phyloP scores from a whole-genome alignment of 2,329 filamentous ascomycete species.

The Sclerotinia glacialis region DNA sequence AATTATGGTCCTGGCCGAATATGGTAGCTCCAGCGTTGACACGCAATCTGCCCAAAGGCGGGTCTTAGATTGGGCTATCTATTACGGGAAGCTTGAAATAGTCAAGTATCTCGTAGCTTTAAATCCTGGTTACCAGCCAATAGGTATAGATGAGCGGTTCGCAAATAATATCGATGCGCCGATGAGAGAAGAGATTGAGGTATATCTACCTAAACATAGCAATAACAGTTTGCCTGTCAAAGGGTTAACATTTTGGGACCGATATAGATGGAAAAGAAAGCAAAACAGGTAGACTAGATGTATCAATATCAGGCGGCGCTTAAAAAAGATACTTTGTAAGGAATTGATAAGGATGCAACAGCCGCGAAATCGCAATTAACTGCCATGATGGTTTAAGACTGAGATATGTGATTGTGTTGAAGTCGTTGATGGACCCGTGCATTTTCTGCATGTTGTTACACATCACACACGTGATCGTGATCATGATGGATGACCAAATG shows the following conservation, averaged over 20 bases:
- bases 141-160: slow-evolving; percentile 4
- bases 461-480: neutral
- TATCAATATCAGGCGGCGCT: too few species aligned
- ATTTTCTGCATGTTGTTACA: rapidly evolving
- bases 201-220: slow-evolving; percentile 5
- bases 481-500: neutral
- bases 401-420: neutral
- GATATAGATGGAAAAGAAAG: slow-evolving; percentile 5
- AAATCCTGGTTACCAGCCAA: slow-evolving; percentile 9
- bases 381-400: neutral
- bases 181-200: slow-evolving; percentile 12
- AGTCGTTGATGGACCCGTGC: neutral
- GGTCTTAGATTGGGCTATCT: slow-evolving; percentile 19
- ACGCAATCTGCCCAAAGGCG: slow-evolving; percentile 9
- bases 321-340: neutral
- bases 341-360: too few species aligned
- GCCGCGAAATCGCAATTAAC: neutral
- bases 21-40: slow-evolving; percentile 4
- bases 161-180: slow-evolving; percentile 1
- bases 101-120: slow-evolving; percentile 14
- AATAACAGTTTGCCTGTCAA: neutral
- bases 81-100: slow-evolving; percentile 17
- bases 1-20: slow-evolving; percentile 13
- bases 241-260: slow-evolving; percentile 17
- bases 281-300: neutral